Base-by-base conservation (phyloP, 108 stramenopile species). In the Cyclotella distinguenda region DNA sequence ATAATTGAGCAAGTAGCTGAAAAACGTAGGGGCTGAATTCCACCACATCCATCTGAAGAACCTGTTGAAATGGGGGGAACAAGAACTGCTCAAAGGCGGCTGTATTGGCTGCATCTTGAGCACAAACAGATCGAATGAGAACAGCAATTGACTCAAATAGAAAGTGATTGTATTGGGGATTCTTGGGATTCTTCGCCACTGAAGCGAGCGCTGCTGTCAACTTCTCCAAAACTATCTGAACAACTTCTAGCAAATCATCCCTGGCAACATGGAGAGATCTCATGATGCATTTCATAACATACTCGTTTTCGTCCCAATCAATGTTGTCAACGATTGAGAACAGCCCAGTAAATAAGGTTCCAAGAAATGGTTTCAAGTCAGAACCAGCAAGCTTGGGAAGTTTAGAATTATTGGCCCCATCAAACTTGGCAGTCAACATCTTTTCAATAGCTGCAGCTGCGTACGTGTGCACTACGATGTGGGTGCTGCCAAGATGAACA, bases 21-120 rank as follows among this genome's bases (percentile, higher is more conserved):
- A 99, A 97, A 25, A 99, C 98, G 53, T 99, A 99, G 0, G 98
- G 97, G 16, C 90, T 86, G 60, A 99, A 97, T 75, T 99, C 97
- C 19, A 72, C 75, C 36, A 95, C 84, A 56, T 98, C 97, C 79
- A 92, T 83, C 61, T 96, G 94, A 58, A 99, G 79, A 27, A 99
- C 74, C 42, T 73, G 79, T 59, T 96, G 88, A 63, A 96, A 96
- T 6, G 93, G 94, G 6, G 95, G 95, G 78, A 98, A 97, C 32
- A 99, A 79, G 44, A 91, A 71, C 6, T 53, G 64, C 78, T 99
- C 98, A 23, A 98, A 92, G 8, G 88, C 64, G 12, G 68, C 40
- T 3, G 83, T 86, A 36, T 63, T 54, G 1, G 74, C 68, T 9
- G 90, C 80, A 60, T 97, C 80, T 58, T 79, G 74, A 45, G 85